Base-by-base conservation (phyloP, 768 basidiomycete species). In the Macrocybe gigantea region DNA sequence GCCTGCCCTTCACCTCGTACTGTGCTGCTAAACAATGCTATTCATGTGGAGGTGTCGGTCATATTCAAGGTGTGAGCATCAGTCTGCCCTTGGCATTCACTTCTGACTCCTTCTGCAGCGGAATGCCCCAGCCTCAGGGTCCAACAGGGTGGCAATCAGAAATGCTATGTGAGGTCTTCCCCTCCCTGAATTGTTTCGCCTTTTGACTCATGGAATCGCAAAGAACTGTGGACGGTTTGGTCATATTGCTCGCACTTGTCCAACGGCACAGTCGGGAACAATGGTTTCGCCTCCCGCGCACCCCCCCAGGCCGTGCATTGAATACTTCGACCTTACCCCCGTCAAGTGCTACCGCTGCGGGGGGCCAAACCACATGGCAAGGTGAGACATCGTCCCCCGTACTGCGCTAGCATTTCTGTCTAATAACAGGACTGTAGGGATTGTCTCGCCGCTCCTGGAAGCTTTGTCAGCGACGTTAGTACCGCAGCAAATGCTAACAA, bases 331-430 rank as follows among this genome's bases (percentile, higher is more conserved):
- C 85, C 41, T 69, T 90, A 42, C 87, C 87, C 44, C 84, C 87
- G 83, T 93, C 44, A 90, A 88, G 66, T 95, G 92, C 60, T 93
- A 88, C 64, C 82, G 87, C 43, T 95, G 93, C 60, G 89, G 90
- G 40, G 88, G 88, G 30, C 82, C 86, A 10, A 94, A 93, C 69
- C 88, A 91, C 62, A 80, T 89, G 77, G 89, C 88, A 9, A 82
- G 77, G 87, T 87, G 62, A 42, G 39, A 11, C 34, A 10, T 42
- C 53, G 53, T 38, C 43, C 54, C 49, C 29, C 53, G 44, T 34
- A 40, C 22, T 45, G 29, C 32, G 32, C 30, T 33, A 44, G 6
- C 49, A 37, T 41, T 32, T 34, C 14, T 39, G 51, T 11, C 41
- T 46, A 47, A 53, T 46, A 47, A 53, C 40, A 13, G 13, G 1